Percentiles rank a stretch among this genome's conserved stretches.
Conservation (phyloP, 2,329 filamentous ascomycete species). For the Harringtonia aguacate region DNA sequence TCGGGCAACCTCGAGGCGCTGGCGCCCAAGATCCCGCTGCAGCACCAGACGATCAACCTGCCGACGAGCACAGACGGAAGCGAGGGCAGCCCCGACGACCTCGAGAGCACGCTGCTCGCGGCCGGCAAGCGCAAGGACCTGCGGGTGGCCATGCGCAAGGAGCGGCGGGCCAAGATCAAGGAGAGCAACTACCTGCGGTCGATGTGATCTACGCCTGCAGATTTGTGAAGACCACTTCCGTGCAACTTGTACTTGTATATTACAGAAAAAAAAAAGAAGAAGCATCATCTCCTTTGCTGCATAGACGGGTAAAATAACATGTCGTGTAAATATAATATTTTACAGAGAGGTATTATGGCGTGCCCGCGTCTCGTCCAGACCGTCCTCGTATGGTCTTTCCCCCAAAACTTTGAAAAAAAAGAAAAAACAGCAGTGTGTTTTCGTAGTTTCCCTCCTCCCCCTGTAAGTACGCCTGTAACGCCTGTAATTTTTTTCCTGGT, state of each 20-base stretch:
- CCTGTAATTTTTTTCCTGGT: too few species aligned
- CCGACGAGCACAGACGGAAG: constrained; percentile 37
- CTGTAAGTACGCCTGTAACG: too few species aligned
- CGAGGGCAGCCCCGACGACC: too few species aligned
- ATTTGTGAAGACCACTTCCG: background rate
- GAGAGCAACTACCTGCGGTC: constrained; percentile 77
- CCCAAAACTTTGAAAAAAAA: too few species aligned
- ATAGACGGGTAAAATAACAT: background rate
- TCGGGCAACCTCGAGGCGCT: constrained; percentile 56
- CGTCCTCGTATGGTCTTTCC: too few species aligned
- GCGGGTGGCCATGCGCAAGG: constrained; percentile 60
- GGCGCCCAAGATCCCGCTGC: constrained; percentile 59
- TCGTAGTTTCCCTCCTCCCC: too few species aligned
- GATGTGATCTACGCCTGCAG: constrained; percentile 35
- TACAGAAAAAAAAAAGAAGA: background rate
- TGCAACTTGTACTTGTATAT: background rate
- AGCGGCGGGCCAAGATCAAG: constrained; percentile 69
- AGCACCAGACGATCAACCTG: constrained; percentile 70
- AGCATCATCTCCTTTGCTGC: too few species aligned
- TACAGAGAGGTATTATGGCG: too few species aligned
- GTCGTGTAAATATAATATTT: too few species aligned
- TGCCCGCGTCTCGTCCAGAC: too few species aligned
- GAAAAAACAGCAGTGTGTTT: too few species aligned
- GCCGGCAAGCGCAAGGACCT: constrained; percentile 47
- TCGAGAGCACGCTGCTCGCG: constrained; percentile 33